Evolutionary conservation across 1,139 yeast species (phyloP), one percentile per base, ranked within the genome.

Genomic region (Yamadazyma aaseri): DNA sequence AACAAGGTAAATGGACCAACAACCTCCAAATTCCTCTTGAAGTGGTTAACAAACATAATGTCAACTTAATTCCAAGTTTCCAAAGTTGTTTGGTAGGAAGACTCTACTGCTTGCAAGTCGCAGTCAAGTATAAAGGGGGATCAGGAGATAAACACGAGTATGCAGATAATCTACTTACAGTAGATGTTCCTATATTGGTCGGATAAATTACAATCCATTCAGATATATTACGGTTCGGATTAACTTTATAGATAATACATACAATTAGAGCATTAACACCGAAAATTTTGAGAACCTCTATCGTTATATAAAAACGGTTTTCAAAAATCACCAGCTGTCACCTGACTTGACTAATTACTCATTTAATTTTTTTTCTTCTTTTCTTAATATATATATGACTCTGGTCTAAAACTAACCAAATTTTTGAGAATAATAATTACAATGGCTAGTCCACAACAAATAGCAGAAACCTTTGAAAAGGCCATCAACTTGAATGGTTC

Each of bases 381-480:
- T n/a, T 10, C n/a, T n/a, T n/a, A n/a, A 22, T 22, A 25, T 14
- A 9, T 13, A 27, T 33, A 27, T 39, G 42, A 39, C 42, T 39
- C 42, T 29, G 38, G 26, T 20, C 23, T 23, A 29, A 9, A n/a
- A n/a, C n/a, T n/a, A n/a, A n/a, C n/a, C n/a, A n/a, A n/a, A n/a
- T n/a, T n/a, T n/a, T n/a, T n/a, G n/a, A n/a, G n/a, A n/a, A n/a
- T n/a, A n/a, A n/a, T n/a, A n/a, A n/a, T n/a, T n/a, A 36, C 11
- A 7, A 82, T 82, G 90, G 60, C 86, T 21, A 63, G 79, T 24
- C 87, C 89, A 34, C 82, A 79, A 61, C 82, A 81, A 58, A 83
- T 84, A 47, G 71, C 76, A 38, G 64, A 73, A 39, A 61, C 79
- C 12, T 80, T 85, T 53, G 76, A 80, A 56, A 67, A 57, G 40